These are phyloP conservation scores for Gillenia trifoliata DNA, from an alignment of 306 rosid genomes.

Conservation along the genomic window DNA sequence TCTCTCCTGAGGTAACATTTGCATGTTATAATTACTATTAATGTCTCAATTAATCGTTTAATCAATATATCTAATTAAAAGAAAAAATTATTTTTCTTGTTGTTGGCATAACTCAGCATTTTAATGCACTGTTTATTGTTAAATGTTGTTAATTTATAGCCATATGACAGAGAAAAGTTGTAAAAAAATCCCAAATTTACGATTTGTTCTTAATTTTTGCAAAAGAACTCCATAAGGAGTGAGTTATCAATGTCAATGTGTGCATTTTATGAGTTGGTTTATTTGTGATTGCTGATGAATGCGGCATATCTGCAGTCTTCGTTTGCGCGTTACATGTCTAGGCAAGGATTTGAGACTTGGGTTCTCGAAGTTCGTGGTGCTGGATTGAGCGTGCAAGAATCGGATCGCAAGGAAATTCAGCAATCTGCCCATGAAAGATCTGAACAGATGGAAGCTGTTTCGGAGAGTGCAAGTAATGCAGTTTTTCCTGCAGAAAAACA, in stretches of 20 bases:
- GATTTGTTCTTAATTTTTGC: neutral
- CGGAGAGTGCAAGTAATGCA: slow-evolving; percentile 42
- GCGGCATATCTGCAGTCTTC: slow-evolving; percentile 64
- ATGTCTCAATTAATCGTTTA: neutral
- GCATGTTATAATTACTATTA: too few species aligned
- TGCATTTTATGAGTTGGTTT: neutral
- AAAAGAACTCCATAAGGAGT: neutral
- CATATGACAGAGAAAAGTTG: neutral
- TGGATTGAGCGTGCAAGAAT: slow-evolving; percentile 70
- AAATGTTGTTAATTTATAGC: neutral
- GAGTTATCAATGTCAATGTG: neutral
- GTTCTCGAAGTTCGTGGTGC: slow-evolving; percentile 96
- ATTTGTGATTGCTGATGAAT: neutral
- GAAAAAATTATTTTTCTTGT: neutral
- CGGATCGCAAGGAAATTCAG: slow-evolving; percentile 50
- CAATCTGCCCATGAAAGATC: slow-evolving; percentile 54
- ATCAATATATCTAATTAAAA: neutral
- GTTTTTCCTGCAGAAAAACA: slow-evolving; percentile 36
- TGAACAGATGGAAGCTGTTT: slow-evolving; percentile 66
- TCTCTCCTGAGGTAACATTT: slow-evolving; percentile 62
- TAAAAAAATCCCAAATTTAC: neutral
- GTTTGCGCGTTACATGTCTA: slow-evolving; percentile 92
- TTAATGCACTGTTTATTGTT: neutral
- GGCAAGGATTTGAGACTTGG: slow-evolving; percentile 96
- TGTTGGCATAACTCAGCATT: neutral